Conservation (phyloP, 306 rosid genomes). For the Cucurbita pepo region DNA sequence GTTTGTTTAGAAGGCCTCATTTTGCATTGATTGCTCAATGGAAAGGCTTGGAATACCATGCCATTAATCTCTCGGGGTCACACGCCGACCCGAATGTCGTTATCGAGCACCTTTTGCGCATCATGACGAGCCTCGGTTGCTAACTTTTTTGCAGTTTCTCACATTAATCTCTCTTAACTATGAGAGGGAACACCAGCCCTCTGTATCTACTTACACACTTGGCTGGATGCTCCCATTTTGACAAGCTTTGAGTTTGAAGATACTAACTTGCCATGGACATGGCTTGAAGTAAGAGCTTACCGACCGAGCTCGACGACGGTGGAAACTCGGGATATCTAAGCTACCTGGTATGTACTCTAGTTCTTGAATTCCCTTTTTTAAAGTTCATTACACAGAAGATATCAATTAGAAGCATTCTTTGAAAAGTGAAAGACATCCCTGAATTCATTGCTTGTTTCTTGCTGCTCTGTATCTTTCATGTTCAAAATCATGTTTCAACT, state of each 20-base stretch:
- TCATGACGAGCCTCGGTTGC: constrained; percentile 58
- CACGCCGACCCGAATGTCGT: constrained; percentile 45
- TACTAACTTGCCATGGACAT: neutral
- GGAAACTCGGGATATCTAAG: neutral
- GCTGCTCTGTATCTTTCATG: neutral
- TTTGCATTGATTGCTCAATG: constrained; percentile 63
- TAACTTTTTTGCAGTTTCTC: neutral
- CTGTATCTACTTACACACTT: neutral
- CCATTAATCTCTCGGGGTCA: constrained; percentile 58
- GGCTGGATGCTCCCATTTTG: constrained; percentile 1
- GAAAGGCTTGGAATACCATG: constrained; percentile 85
- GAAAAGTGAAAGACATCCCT: too few relatives aligned
- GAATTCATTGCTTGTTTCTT: neutral
- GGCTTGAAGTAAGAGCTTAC: neutral
- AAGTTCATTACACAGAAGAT: neutral
- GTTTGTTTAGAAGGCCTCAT: constrained; percentile 69
- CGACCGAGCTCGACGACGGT: neutral
- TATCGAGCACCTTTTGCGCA: constrained; percentile 30
- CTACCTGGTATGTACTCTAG: neutral
- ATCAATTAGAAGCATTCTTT: neutral
- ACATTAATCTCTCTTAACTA: constrained; percentile 5
- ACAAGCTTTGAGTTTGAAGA: neutral
- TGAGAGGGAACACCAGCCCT: neutral
- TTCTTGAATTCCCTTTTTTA: neutral
- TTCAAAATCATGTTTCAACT: neutral